Base-by-base conservation (phyloP, 208 protist genomes). In the Wallacemonas sp. region DNA sequence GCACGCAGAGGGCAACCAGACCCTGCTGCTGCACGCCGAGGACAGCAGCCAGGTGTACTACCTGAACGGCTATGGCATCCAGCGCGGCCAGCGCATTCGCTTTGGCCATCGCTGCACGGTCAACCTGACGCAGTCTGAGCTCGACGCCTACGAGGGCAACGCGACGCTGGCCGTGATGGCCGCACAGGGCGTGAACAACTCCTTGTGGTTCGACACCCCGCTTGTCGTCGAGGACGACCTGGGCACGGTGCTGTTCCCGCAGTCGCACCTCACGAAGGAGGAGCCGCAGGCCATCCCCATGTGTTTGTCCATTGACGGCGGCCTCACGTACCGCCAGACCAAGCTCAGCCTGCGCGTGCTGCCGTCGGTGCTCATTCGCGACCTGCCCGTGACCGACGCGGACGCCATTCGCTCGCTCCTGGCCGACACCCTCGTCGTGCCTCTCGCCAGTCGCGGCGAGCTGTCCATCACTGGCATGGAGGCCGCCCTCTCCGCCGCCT, bases 21-120 rank as follows among this genome's bases (percentile, higher is more conserved):
- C 86, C 31, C 72, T 92, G 26, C 11, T 78, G 54, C 62, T 92
- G 12, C 63, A 78, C 57, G 74, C 76, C 8, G 74, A 78, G 26
- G 77, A 87, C 42, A 72, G 75, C 61, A 86, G 76, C 52, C 65
- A 77, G 72, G 76, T 84, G 48, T 81, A 82, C 38, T 88, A 88
- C 65, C 70, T 92, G 39, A 89, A 89, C 65, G 86, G 86, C 44
- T 89, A 88, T 64, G 86, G 74, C 67, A 84, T 92, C 62, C 73
- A 86, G 52, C 73, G 70, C n/a, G 81, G 76, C 0, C 76, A 79
- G 50, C 55, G 62, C 33, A 61, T 92, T n/a, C 82, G 86, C 59
- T 92, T 92, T 57, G 86, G 86, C 28, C 32, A 59, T 8, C 48
- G 59, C 55, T 91, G 85, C 49, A 82, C 84, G 38, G 63, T 61